Conservation (phyloP, 495 filamentous ascomycete species). For the Hypoxylon lenormandii region DNA sequence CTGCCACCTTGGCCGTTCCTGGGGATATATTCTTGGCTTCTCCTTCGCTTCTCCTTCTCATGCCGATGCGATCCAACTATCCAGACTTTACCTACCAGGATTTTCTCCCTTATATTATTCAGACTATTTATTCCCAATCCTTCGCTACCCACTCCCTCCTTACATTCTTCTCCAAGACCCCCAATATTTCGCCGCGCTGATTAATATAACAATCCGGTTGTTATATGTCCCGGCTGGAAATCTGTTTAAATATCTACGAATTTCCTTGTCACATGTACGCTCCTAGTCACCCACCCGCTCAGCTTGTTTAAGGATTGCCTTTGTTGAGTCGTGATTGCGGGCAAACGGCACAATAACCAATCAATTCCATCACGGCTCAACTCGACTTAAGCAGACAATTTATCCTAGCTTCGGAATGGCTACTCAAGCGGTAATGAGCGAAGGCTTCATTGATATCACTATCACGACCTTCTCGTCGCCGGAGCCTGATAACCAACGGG, state of each 20-base stretch:
- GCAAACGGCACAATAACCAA: conserved; percentile 13
- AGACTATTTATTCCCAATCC: conserved; percentile 37
- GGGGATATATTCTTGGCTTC: conserved; percentile 25
- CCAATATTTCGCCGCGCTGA: conserved; percentile 2
- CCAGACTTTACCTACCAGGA: conserved; percentile 8
- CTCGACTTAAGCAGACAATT: not conserved
- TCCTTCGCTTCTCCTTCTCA: not conserved
- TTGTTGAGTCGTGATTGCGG: conserved; percentile 15
- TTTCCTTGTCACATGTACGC: conserved; percentile 3
- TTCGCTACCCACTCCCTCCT: conserved; percentile 14
- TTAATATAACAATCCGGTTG: conserved; percentile 13
- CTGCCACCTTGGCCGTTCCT: conserved; percentile 12
- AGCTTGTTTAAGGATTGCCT: not conserved
- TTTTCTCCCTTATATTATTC: conserved; percentile 17
- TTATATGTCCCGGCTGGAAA: conserved; percentile 14
- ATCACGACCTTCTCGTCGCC: conserved; percentile 46
- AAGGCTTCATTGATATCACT: conserved; percentile 44
- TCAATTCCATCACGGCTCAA: conserved; percentile 13
- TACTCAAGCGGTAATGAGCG: conserved; percentile 29
- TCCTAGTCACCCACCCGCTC: conserved; percentile 5
- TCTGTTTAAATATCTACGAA: conserved; percentile 5
- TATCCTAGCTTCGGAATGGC: conserved; percentile 20
- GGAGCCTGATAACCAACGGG: conserved; percentile 52
- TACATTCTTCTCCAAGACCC: conserved; percentile 14
- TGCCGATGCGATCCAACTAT: conserved; percentile 36